Base-by-base conservation (phyloP, 2,329 filamentous ascomycete genomes). In the Nothophaeocryptopus gaeumannii region DNA sequence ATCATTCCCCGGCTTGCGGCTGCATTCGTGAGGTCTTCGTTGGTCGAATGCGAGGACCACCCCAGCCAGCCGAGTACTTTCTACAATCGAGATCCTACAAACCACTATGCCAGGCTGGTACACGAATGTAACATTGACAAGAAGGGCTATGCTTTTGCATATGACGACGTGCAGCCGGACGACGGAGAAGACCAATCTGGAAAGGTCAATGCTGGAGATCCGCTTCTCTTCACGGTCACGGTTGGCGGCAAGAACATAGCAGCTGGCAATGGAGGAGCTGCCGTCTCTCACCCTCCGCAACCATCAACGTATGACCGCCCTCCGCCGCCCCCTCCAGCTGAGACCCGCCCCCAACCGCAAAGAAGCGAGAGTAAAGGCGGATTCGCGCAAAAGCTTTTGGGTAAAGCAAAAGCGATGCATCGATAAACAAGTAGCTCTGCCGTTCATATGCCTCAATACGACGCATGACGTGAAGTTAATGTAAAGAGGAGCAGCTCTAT, bases 1-100 rank as follows among this genome's bases (percentile, higher is more conserved):
- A 79, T 91, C 48, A 84, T 84, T 3, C 86, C 89, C 0, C 79
- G 89, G n/a, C 72, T 95, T 8, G 81, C 85, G 0, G 88, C 89
- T 1, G 87, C 85, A 0, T 81, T 93, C 58, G 89, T 91, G 67
- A 78, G 89, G 14, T 83, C 80, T n/a, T 89, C 85, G 5, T 69
- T 93, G 50, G 69, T 86, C 40, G 66, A 67, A 3, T 66, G 68
- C 8, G 67, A 71, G 10, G 61, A 63, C 55, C 63, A 74, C 61
- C 66, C 74, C 45, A 53, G 71, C 36, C 45, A 58, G 4, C 66
- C 67, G 1, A 36, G 58, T 9, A 68, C 66, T 1, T 70, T 67
- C 54, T 70, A 69, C 54, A 42, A 36, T 2, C 51, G 58, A 14
- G 61, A 65, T 37, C 63, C 65, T 0, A 77, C 74, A 11, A 77